Evolutionary conservation across 2,329 filamentous ascomycete genomes (phyloP).

Genomic region (Anthostomella pinea): DNA sequence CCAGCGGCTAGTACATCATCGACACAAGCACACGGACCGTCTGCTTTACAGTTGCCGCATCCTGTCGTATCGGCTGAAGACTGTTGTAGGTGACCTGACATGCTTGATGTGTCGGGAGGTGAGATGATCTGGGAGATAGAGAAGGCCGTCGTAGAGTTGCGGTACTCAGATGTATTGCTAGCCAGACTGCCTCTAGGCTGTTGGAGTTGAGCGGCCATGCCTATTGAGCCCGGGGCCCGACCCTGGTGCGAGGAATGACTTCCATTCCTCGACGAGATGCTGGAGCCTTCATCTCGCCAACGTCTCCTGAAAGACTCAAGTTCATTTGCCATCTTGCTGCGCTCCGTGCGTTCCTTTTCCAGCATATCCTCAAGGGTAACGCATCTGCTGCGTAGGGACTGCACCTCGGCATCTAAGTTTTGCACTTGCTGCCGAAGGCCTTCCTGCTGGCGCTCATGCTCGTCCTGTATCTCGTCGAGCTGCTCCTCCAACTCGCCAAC

Average conservation of each 20-base stretch:
- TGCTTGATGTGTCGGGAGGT: constrained; percentile 41
- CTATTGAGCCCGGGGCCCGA: constrained; percentile 17
- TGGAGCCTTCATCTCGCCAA: constrained; percentile 23
- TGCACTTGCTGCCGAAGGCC: constrained; percentile 57
- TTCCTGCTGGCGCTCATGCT: constrained; percentile 54
- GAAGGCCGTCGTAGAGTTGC: constrained; percentile 41
- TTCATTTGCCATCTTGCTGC: constrained; percentile 34
- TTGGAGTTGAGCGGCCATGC: constrained; percentile 25
- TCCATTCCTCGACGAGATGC: constrained; percentile 24
- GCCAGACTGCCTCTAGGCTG: constrained; percentile 27
- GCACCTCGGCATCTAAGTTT: constrained; percentile 62
- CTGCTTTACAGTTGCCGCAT: constrained; percentile 56
- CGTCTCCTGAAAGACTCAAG: constrained; percentile 26
- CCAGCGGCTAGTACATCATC: constrained; percentile 56
- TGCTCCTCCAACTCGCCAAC: constrained; percentile 74
- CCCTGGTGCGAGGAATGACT: constrained; percentile 26
- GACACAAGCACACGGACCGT: constrained; percentile 55
- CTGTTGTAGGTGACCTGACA: constrained; percentile 32
- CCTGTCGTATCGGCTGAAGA: constrained; percentile 35
- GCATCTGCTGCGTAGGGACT: constrained; percentile 62
- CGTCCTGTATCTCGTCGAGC: constrained; percentile 58
- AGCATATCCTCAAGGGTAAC: constrained; percentile 62
- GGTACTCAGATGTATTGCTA: constrained; percentile 24
- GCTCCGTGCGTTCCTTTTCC: constrained; percentile 53
- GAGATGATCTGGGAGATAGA: constrained; percentile 58